Evolutionary conservation across 208 protist species (phyloP).

Genomic region (Trypanosoma rangeli): DNA sequence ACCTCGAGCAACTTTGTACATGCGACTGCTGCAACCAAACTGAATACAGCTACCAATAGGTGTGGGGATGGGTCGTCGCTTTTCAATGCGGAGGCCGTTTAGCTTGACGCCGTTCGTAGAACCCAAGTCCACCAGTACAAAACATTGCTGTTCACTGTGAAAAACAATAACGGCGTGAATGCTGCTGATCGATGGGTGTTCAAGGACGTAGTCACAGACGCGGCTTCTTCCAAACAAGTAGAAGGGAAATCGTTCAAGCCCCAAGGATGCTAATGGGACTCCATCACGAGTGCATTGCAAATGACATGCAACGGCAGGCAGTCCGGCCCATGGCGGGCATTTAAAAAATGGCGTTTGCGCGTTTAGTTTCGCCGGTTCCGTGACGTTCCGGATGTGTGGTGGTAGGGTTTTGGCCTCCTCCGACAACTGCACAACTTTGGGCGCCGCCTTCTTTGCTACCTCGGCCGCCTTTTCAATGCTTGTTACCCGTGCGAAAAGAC

Average conservation of each 20-base stretch:
- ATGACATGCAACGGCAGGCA: slow-evolving; percentile 64
- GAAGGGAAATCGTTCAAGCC: slow-evolving; percentile 76
- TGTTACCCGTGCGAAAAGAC: slow-evolving; percentile 20
- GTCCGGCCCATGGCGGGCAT: slow-evolving; percentile 74
- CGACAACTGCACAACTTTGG: slow-evolving; percentile 35
- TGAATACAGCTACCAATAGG: slow-evolving; percentile 56
- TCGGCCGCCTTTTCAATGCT: slow-evolving; percentile 33
- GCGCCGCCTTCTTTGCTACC: slow-evolving; percentile 27
- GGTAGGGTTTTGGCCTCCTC: slow-evolving; percentile 60
- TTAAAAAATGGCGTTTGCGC: slow-evolving; percentile 73
- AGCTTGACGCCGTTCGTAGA: slow-evolving; percentile 84
- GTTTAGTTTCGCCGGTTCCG: slow-evolving; percentile 77
- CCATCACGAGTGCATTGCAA: slow-evolving; percentile 68
- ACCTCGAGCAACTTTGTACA: slow-evolving; percentile 69
- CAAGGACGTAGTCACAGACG: slow-evolving; percentile 85
- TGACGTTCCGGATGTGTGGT: slow-evolving; percentile 64
- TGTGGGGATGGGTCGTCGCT: slow-evolving; percentile 56
- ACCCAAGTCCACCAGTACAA: slow-evolving; percentile 84
- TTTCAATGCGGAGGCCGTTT: slow-evolving; percentile 59
- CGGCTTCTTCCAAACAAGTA: slow-evolving; percentile 84
- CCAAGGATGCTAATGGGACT: slow-evolving; percentile 47
- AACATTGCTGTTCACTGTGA: slow-evolving; percentile 72
- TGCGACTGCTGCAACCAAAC: slow-evolving; percentile 76
- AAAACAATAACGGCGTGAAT: slow-evolving; percentile 88
- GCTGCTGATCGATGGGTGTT: slow-evolving; percentile 82